Conservation (phyloP, 306 rosid genomes). For the Quillaja saponaria region DNA sequence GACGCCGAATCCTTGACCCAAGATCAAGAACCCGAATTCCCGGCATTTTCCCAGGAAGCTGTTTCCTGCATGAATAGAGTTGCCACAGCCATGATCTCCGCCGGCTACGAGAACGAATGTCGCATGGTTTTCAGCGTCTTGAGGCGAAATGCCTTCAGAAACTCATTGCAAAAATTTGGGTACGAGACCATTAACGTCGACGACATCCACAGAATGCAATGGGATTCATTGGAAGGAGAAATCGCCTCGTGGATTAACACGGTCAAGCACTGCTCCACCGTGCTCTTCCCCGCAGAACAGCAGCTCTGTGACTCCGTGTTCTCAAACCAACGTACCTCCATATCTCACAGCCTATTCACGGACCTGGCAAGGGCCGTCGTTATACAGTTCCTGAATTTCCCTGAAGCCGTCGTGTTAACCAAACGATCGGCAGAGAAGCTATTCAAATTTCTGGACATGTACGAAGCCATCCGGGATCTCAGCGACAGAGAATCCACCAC, state of each 20-base stretch:
- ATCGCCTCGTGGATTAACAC: slow-evolving; percentile 60
- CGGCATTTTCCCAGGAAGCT: slow-evolving; percentile 38
- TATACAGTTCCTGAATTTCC: slow-evolving; percentile 54
- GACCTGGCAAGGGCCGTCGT: slow-evolving; percentile 46
- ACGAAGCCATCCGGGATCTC: slow-evolving; percentile 62
- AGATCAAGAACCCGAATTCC: slow-evolving; percentile 26
- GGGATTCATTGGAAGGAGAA: slow-evolving; percentile 63
- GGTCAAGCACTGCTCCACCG: slow-evolving; percentile 52
- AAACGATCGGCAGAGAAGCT: slow-evolving; percentile 65
- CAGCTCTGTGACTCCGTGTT: slow-evolving; percentile 51
- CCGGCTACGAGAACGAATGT: slow-evolving; percentile 66
- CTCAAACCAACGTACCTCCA: slow-evolving; percentile 27
- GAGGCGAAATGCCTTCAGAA: slow-evolving; percentile 53
- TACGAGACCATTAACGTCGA: slow-evolving; percentile 46
- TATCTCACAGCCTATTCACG: slow-evolving; percentile 40
- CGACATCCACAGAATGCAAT: slow-evolving; percentile 61
- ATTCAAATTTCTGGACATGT: slow-evolving; percentile 75
- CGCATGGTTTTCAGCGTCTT: slow-evolving; percentile 45
- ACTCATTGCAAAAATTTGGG: slow-evolving; percentile 39
- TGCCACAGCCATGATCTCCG: slow-evolving; percentile 50
- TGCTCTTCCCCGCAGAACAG: slow-evolving; percentile 51
- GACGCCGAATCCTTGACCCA: neutral
- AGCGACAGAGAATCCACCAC: slow-evolving; percentile 31
- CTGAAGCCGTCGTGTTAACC: slow-evolving; percentile 53
- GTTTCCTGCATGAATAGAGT: slow-evolving; percentile 46